Conservation (phyloP, 129 eudicot genomes). For the Lactuca saligna region DNA sequence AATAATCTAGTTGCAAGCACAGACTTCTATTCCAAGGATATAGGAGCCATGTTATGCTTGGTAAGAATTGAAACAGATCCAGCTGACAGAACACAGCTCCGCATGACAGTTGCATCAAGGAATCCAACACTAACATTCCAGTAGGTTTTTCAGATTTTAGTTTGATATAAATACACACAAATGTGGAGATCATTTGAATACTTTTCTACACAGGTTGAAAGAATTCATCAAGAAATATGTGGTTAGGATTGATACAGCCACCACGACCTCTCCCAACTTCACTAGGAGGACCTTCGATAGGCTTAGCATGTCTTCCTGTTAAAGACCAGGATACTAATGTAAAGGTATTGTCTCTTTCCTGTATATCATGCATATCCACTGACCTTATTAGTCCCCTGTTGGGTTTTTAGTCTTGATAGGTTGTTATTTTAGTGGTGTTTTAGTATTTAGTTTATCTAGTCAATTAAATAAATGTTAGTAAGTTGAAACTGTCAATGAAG, state of each 20-base stretch:
- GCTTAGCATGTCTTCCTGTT: neutral
- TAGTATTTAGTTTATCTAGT: no score
- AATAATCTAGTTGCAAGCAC: conserved; percentile 91
- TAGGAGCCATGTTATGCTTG: conserved; percentile 87
- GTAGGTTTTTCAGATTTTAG: conserved; percentile 45
- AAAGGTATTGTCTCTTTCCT: conserved; percentile 52
- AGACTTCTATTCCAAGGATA: conserved; percentile 79
- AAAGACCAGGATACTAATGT: conserved; percentile 62
- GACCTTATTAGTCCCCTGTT: no score
- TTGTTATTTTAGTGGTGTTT: no score
- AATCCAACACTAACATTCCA: conserved; percentile 81
- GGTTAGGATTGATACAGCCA: conserved; percentile 54
- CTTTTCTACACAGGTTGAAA: conserved; percentile 56
- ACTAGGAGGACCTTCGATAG: no score
- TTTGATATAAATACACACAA: neutral
- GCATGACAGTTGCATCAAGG: conserved; percentile 90
- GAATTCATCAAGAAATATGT: conserved; percentile 88
- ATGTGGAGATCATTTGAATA: conserved; percentile 3
- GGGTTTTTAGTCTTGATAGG: no score
- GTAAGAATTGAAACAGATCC: conserved; percentile 99
- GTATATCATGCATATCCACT: no score
- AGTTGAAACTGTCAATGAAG: no score
- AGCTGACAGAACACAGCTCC: conserved; percentile 94
- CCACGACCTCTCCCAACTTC: conserved; percentile 42
- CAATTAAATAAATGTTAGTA: no score